These are phyloP conservation scores for Umbelopsis isabellina DNA, from an alignment of 192 early-diverging fungal genomes.

Conservation along the genomic window DNA sequence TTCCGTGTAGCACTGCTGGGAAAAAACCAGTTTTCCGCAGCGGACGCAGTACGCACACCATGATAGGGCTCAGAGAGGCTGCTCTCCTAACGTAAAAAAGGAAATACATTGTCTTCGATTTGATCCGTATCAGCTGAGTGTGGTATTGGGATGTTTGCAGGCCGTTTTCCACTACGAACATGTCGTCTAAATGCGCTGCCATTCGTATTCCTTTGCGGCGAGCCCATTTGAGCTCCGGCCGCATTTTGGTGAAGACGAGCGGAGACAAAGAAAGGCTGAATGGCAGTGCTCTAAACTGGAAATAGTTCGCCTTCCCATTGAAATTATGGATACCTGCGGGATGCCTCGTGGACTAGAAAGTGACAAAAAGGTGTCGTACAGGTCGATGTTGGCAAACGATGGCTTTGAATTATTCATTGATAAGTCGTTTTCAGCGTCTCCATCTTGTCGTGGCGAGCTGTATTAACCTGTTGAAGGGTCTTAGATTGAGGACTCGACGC, in stretches of 20 bases:
- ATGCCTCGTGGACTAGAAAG: constrained; percentile 1
- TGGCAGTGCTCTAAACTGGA: constrained; percentile 38
- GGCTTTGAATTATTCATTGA: constrained; percentile 4
- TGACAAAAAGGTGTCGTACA: constrained; percentile 38
- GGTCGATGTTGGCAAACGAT: constrained; percentile 41
- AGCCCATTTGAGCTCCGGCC: background rate
- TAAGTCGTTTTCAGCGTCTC: constrained; percentile 21
- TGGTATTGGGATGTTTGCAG: background rate
- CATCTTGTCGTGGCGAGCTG: constrained; percentile 28
- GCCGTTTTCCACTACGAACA: background rate
- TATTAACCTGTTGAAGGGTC: constrained; percentile 26
- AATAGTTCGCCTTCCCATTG: constrained; percentile 27
- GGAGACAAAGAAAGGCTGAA: constrained; percentile 41
- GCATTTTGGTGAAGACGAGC: constrained; percentile 38
- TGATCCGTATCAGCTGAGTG: background rate
- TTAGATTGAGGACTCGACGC: constrained; percentile 29
- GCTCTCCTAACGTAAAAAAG: no score
- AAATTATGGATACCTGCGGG: constrained; percentile 32
- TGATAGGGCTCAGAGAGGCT: no score
- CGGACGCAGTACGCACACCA: no score
- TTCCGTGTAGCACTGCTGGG: no score
- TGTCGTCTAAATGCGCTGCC: background rate
- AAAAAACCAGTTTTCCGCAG: no score
- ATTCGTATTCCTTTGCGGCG: background rate
- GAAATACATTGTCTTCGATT: no score